Evolutionary conservation across 768 basidiomycete genomes (phyloP).

Genomic region (Rhodotorula sphaerocarpa): DNA sequence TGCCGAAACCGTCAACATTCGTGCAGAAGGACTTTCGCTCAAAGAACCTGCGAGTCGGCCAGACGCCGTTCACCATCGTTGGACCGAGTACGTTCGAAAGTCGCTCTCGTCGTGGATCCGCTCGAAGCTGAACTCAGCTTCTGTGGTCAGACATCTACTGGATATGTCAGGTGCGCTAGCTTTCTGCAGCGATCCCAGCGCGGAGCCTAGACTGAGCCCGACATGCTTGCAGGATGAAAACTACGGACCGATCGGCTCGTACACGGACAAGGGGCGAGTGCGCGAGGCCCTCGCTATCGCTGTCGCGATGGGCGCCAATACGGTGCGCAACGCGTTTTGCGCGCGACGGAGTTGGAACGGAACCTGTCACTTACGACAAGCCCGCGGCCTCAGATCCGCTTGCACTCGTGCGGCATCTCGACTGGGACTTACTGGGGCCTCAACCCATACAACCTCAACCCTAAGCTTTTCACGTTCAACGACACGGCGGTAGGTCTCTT

Average conservation of each 20-base stretch:
- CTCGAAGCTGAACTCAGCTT: not conserved
- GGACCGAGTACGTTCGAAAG: constrained; percentile 14
- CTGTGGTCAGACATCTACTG: constrained; percentile 37
- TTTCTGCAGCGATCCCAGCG: not conserved
- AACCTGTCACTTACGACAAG: not conserved
- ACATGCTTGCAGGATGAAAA: constrained; percentile 22
- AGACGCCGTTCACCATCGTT: constrained; percentile 7
- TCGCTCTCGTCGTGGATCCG: not conserved
- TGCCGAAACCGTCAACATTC: constrained; percentile 18
- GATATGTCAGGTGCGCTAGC: constrained; percentile 24
- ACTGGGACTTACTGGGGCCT: constrained; percentile 25
- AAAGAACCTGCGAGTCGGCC: not conserved
- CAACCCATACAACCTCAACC: constrained; percentile 39
- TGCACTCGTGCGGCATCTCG: constrained; percentile 35
- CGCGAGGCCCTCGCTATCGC: constrained; percentile 36
- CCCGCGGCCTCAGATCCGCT: constrained; percentile 11
- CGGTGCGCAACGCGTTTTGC: constrained; percentile 27
- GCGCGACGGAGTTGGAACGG: not conserved
- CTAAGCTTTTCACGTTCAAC: constrained; percentile 35
- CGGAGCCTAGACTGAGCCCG: too few relatives aligned
- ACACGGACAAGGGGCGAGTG: constrained; percentile 28
- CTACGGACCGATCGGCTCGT: constrained; percentile 10
- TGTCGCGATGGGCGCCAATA: constrained; percentile 37
- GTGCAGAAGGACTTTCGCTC: not conserved
- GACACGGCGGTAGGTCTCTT: constrained; percentile 27